phyloP scores from a whole-genome alignment of 306 rosid species.

The Lablab purpureus region DNA sequence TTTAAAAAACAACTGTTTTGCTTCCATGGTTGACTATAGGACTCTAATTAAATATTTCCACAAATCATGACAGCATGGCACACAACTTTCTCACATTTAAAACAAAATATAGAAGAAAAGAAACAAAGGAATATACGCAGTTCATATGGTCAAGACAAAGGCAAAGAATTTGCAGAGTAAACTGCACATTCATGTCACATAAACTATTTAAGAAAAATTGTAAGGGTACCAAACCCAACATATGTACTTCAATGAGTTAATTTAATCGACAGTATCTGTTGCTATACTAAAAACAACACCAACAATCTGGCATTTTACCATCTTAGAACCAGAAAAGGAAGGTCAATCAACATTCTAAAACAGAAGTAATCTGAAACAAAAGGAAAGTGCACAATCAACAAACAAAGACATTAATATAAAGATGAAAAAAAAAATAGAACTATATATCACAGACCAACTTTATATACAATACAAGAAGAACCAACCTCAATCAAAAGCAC shows the following conservation, averaged over 20 bases:
- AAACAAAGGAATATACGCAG: background rate
- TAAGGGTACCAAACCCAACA: background rate
- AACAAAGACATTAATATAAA: background rate
- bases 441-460: background rate
- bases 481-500: slow-evolving; percentile 14
- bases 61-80: background rate
- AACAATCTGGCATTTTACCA: background rate
- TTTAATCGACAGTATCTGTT: background rate
- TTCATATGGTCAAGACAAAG: background rate
- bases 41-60: background rate
- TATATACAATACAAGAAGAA: background rate
- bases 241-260: background rate
- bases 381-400: background rate
- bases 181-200: background rate
- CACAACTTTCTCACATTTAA: background rate
- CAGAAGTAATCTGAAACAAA: slow-evolving; percentile 5
- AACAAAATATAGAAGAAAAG: background rate
- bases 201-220: background rate
- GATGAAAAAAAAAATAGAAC: background rate
- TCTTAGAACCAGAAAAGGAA: slow-evolving; percentile 5
- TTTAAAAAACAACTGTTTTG: background rate
- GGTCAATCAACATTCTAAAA: slow-evolving; percentile 5
- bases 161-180: background rate
- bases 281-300: background rate
- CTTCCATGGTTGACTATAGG: background rate